Evolutionary conservation across 345 rosid species (phyloP), one percentile per base, ranked within the genome.

Genomic region (Boechera divaricarpa): DNA sequence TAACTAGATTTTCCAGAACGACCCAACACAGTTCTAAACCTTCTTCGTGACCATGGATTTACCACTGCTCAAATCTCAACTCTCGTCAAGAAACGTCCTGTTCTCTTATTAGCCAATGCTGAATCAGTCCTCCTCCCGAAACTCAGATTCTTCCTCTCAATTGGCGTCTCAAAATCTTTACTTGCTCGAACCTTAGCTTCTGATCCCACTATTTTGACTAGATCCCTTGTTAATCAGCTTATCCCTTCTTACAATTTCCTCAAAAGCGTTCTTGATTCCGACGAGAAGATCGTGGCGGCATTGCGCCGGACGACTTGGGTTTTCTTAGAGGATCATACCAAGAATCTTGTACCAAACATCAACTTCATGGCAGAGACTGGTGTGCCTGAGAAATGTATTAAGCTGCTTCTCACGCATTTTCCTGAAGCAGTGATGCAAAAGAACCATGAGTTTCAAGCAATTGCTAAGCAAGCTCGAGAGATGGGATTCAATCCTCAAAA

Each of bases 401-500:
- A 85, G 11, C 75, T 83, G 12, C 58, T 87, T 5, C 77, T 87
- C 62, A 52, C 86, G 10, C 84, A 87, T 78, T 85, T 82, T 28
- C 89, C 91, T 2, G 86, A 84, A 62, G 86, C 89, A 0, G 39
- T 82, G 70, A 81, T 80, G 85, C 82, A 79, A 29, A 84, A 49
- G 67, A 76, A 66, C 9, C 84, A 61, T 0, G 69, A 66, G 60
- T 87, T 87, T 8, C 26, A 76, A 8, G 56, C 21, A 16, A 73
- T 53, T n/a, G 75, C 83, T 31, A 62, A 70, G 12, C 81, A 79
- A 73, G 89, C 84, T 12, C 60, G 28, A 58, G 80, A 80, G 35
- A 85, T 83, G 86, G 93, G 88, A 4, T 84, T 87, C 52, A 78
- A 85, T 36, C 84, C 88, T 1, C 72, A 65, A 47, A 84, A 83